Evolutionary conservation across 129 eudicot genomes (phyloP), one percentile per base, ranked within the genome.

Genomic region (Ambrosia trifida): DNA sequence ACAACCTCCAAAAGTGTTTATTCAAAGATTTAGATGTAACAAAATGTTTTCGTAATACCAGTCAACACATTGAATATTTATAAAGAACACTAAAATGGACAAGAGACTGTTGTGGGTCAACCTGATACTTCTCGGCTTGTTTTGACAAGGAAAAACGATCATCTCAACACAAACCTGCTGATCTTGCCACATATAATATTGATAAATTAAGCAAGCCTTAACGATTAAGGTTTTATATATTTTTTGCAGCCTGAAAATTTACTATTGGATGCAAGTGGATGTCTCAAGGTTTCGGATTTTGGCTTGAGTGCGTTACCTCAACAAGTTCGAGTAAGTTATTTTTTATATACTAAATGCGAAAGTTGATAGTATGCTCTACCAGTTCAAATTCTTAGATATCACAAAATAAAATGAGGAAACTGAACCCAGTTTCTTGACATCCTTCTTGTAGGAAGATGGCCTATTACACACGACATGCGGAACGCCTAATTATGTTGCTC

Each of bases 401-500:
- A 45, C 62, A n/a, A 36, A 38, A 19, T 8, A 19, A 11, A 68
- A 43, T 18, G 32, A 20, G 14, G 19, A 28, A 11, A 40, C 13
- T 62, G 56, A 40, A 67, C 45, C 61, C 20, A 14, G 33, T 30
- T 72, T 36, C 33, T 76, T 64, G 44, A 18, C 16, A 3, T 12
- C 46, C 11, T 76, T 70, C 33, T 11, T 76, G 32, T 74, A 95
- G 99, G 99, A 90, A 82, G 99, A 95, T 80, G 99, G 99, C 9
- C 76, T 95, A 80, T 91, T 95, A 5, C 89, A 95, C 80, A 95
- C 99, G 20, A 95, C 99, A 38, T 95, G 99, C 83, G 99, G 99
- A 40, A 95, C 99, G 4, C 99, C 99, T 32, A 95, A 95, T 81
- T 95, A 95, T 80, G 99, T 95, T 58, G 99, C 99, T 35, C 99